Evolutionary conservation across 2,329 filamentous ascomycete species (phyloP).

Genomic region (Neofusicoccum umdonicola): DNA sequence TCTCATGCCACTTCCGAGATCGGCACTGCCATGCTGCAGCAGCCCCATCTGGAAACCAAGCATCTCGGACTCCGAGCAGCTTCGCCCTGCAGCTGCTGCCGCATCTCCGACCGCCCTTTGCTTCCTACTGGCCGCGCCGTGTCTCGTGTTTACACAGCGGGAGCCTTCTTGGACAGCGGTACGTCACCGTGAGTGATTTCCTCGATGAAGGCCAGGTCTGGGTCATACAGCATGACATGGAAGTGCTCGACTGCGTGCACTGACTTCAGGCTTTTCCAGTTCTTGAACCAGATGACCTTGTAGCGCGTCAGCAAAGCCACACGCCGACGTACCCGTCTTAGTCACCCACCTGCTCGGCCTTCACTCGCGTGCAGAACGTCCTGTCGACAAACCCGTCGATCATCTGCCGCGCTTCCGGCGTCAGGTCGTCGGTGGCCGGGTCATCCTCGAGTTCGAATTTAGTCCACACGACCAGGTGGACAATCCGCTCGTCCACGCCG

Average conservation of each 20-base stretch:
- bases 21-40: background rate
- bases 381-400: slow-evolving; percentile 70
- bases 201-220: slow-evolving; percentile 66
- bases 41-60: background rate
- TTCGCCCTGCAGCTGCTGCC: background rate
- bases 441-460: slow-evolving; percentile 80
- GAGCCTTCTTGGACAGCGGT: slow-evolving; percentile 48
- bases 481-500: slow-evolving; percentile 72
- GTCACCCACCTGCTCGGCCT: slow-evolving; percentile 43
- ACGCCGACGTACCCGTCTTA: background rate
- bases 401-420: slow-evolving; percentile 57
- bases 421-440: slow-evolving; percentile 63
- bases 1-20: background rate
- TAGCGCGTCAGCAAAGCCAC: slow-evolving; percentile 15
- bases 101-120: background rate
- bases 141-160: background rate
- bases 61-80: background rate
- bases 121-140: background rate
- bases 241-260: slow-evolving; percentile 89
- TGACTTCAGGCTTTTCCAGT: slow-evolving; percentile 82
- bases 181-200: slow-evolving; percentile 73
- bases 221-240: slow-evolving; percentile 84
- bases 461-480: slow-evolving; percentile 89
- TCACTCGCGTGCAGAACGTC: slow-evolving; percentile 60
- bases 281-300: slow-evolving; percentile 84